phyloP scores from a whole-genome alignment of 2,329 filamentous ascomycete genomes.

The Geosmithia morbida region DNA sequence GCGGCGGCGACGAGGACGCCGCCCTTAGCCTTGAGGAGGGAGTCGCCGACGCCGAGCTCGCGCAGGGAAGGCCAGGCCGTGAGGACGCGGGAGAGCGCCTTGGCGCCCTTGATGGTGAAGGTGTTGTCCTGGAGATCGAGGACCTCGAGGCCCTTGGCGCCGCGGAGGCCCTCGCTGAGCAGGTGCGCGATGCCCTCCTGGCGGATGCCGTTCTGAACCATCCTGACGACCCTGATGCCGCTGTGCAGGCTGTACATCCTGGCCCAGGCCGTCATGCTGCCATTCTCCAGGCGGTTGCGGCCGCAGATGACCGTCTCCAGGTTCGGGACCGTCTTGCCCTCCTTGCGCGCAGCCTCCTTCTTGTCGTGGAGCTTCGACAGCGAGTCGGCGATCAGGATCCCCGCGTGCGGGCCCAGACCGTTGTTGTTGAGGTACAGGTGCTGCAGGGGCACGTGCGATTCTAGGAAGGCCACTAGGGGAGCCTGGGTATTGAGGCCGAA shows the following conservation, averaged over 20 bases:
- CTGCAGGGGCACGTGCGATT: slow-evolving; percentile 75
- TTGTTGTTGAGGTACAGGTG: slow-evolving; percentile 98
- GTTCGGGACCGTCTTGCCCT: slow-evolving; percentile 58
- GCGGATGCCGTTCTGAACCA: slow-evolving; percentile 96
- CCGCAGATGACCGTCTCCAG: slow-evolving; percentile 97
- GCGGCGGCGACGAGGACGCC: slow-evolving; percentile 59
- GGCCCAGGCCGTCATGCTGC: slow-evolving; percentile 92
- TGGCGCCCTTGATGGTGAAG: slow-evolving; percentile 70
- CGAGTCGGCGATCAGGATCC: slow-evolving; percentile 77
- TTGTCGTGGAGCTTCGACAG: slow-evolving; percentile 69
- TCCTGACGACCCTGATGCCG: slow-evolving; percentile 75
- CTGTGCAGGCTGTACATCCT: slow-evolving; percentile 72
- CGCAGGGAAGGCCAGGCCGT: slow-evolving; percentile 59
- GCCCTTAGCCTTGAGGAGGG: slow-evolving; percentile 66
- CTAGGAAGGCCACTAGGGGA: slow-evolving; percentile 83
- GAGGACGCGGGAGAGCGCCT: slow-evolving; percentile 62
- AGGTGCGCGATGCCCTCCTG: slow-evolving; percentile 82
- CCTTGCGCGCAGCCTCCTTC: slow-evolving; percentile 64
- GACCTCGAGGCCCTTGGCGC: slow-evolving; percentile 54
- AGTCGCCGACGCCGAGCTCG: slow-evolving; percentile 84
- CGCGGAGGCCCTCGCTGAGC: slow-evolving; percentile 61
- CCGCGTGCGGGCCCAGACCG: slow-evolving; percentile 82
- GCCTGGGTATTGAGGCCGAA: slow-evolving; percentile 93
- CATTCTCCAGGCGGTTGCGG: slow-evolving; percentile 88
- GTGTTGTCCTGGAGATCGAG: slow-evolving; percentile 97